phyloP scores from a whole-genome alignment of 2,329 filamentous ascomycete genomes.

The Bretziella fagacearum region DNA sequence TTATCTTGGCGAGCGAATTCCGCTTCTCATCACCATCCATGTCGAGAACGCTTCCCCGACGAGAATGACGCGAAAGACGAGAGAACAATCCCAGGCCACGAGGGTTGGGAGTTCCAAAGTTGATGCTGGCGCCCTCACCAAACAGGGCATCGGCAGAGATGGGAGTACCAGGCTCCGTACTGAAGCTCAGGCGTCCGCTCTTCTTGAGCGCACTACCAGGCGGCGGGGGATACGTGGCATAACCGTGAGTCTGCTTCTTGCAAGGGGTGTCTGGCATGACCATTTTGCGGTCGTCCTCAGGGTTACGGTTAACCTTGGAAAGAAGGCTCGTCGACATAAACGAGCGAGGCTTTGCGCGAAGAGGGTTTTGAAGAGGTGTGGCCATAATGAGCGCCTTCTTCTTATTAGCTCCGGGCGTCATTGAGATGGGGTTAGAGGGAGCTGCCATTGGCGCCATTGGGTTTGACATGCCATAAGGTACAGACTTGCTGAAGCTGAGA shows the following conservation, averaged over 20 bases:
- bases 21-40: conserved; percentile 60
- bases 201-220: conserved; percentile 45
- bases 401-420: conserved; percentile 20
- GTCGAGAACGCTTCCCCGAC: conserved; percentile 58
- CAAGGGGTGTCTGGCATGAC: conserved; percentile 89
- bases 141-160: conserved; percentile 45
- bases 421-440: conserved; percentile 21
- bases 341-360: conserved; percentile 10
- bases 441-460: conserved; percentile 8
- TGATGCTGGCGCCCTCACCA: conserved; percentile 22
- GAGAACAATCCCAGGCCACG: conserved; percentile 51
- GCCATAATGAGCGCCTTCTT: conserved; percentile 1
- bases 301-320: conserved; percentile 80
- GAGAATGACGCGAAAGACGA: conserved; percentile 33
- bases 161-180: conserved; percentile 57
- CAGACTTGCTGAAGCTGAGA: conserved; percentile 12
- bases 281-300: conserved; percentile 50
- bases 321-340: conserved; percentile 92
- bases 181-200: conserved; percentile 56
- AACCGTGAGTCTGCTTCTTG: conserved; percentile 58
- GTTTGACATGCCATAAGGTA: conserved; percentile 9
- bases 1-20: conserved; percentile 17
- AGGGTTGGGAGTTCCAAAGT: conserved; percentile 34
- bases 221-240: conserved; percentile 47
- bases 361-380: conserved; percentile 11